phyloP scores from a whole-genome alignment of 2,329 filamentous ascomycete species.

The Trichoderma semiorbis region DNA sequence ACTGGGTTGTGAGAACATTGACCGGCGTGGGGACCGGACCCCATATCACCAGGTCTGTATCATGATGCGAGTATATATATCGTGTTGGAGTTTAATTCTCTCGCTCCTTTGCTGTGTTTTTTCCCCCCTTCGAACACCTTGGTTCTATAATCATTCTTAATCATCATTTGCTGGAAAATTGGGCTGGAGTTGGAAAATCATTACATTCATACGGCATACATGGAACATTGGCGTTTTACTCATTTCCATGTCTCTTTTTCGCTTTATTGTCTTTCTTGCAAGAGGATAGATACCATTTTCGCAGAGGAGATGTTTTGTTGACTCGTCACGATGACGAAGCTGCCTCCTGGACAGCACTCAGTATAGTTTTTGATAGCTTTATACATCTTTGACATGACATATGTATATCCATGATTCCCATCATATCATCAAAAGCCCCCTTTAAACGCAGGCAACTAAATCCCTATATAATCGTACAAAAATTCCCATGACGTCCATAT shows the following conservation, averaged over 20 bases:
- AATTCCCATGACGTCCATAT: background rate
- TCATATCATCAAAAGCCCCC: background rate
- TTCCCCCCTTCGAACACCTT: background rate
- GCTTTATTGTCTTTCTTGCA: constrained; percentile 11
- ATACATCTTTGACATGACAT: constrained; percentile 25
- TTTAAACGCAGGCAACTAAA: background rate
- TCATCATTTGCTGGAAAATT: background rate
- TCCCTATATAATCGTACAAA: constrained; percentile 16
- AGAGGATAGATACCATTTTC: constrained; percentile 18
- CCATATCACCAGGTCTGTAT: constrained; percentile 43
- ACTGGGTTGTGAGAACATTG: constrained; percentile 60
- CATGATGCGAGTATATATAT: constrained; percentile 19
- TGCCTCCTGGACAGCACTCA: constrained; percentile 19
- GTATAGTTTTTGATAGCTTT: constrained; percentile 19
- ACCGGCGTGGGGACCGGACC: constrained; percentile 60
- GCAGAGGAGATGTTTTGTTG: constrained; percentile 21
- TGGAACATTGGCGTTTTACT: constrained; percentile 19
- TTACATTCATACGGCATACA: constrained; percentile 4
- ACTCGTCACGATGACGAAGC: constrained; percentile 23
- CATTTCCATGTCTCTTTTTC: constrained; percentile 5
- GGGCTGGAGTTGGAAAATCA: constrained; percentile 7
- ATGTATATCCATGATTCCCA: constrained; percentile 17
- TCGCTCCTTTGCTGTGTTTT: background rate
- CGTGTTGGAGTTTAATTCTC: constrained; percentile 20
- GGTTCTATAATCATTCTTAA: background rate